These are phyloP conservation scores for Aspergillus aculeatus DNA, from an alignment of 2,329 filamentous ascomycete species.

Conservation along the genomic window DNA sequence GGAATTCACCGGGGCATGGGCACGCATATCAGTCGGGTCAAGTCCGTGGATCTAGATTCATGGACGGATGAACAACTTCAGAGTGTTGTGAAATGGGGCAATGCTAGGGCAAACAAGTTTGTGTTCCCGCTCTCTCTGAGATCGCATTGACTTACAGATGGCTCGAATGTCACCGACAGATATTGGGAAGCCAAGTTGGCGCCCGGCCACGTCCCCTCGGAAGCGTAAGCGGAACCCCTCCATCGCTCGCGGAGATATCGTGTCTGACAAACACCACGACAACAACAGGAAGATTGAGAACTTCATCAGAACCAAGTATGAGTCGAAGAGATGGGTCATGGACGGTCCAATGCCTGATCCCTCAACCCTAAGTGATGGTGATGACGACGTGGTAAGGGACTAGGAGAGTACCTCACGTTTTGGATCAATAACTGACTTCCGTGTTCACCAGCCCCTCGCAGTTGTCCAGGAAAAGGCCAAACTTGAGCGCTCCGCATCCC, in stretches of 20 bases:
- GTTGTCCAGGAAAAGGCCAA: constrained; percentile 70
- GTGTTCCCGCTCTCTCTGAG: constrained; percentile 20
- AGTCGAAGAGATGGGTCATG: constrained; percentile 99
- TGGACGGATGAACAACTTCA: constrained; percentile 98
- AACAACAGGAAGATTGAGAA: constrained; percentile 83
- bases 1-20: constrained; percentile 99
- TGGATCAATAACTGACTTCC: constrained; percentile 15
- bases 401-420: neutral
- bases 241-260: neutral
- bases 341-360: constrained; percentile 93
- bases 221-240: constrained; percentile 56
- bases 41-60: constrained; percentile 94
- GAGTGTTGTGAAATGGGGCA: constrained; percentile 93
- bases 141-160: constrained; percentile 4
- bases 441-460: constrained; percentile 55
- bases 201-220: constrained; percentile 84
- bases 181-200: constrained; percentile 97
- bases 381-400: constrained; percentile 75
- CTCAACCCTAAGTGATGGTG: constrained; percentile 79
- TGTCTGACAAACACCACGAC: constrained; percentile 13
- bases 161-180: constrained; percentile 35
- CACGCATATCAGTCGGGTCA: constrained; percentile 96
- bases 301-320: constrained; percentile 98
- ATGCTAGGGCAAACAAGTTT: constrained; percentile 89
- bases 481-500: constrained; percentile 59